Conservation (phyloP, 805 yeast genomes). For the Saturnispora besseyi region DNA sequence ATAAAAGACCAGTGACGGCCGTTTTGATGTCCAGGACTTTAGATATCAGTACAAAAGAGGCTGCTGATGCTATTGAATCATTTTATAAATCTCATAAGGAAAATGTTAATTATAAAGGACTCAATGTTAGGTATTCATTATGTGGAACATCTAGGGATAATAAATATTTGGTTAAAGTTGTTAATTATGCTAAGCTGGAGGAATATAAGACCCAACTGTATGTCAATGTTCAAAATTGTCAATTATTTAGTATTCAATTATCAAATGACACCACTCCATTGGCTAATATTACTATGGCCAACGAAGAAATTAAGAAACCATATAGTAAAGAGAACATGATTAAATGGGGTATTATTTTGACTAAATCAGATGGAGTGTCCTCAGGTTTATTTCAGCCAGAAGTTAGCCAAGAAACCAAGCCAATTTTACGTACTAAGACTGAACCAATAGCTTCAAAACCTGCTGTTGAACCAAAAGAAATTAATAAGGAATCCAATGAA, state of each 20-base stretch:
- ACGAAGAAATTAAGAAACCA: constrained; percentile 8
- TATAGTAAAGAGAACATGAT: constrained; percentile 16
- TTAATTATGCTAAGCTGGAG: constrained; percentile 12
- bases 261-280: constrained; percentile 11
- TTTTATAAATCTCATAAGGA: constrained; percentile 15
- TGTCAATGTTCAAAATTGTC: constrained; percentile 14
- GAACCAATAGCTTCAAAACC: not conserved
- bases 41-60: constrained; percentile 13
- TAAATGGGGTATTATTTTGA: constrained; percentile 21
- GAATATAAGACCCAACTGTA: constrained; percentile 12
- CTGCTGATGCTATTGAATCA: constrained; percentile 17
- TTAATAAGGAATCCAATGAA: constrained; percentile 5
- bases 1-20: constrained; percentile 21
- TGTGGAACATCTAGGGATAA: constrained; percentile 3
- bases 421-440: not conserved
- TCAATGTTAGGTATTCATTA: constrained; percentile 14
- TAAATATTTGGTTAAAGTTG: constrained; percentile 9
- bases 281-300: constrained; percentile 17
- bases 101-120: constrained; percentile 11
- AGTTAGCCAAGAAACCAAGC: not conserved
- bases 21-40: constrained; percentile 17
- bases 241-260: constrained; percentile 19
- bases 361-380: constrained; percentile 10
- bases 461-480: not conserved
- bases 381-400: not conserved